These are phyloP conservation scores for Trichosanthes cucumerina DNA, from an alignment of 306 rosid species.

Conservation along the genomic window DNA sequence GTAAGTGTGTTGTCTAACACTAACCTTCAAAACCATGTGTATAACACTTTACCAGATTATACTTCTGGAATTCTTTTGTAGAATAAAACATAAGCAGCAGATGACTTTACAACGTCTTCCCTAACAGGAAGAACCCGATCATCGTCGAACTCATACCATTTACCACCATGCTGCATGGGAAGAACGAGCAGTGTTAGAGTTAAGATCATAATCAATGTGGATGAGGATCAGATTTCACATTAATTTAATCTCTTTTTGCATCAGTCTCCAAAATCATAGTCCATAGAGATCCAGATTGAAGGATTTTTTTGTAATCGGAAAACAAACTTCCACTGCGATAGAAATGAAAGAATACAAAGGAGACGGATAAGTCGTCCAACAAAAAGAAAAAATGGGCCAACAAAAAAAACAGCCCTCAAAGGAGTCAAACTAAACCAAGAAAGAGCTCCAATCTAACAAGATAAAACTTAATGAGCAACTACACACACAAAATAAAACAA, in stretches of 20 bases:
- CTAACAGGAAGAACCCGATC: slow-evolving; percentile 35
- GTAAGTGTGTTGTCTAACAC: background rate
- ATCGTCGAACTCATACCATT: slow-evolving; percentile 80
- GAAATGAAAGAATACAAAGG: background rate
- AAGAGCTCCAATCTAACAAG: background rate
- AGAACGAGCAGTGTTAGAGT: background rate
- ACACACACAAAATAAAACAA: too few species aligned
- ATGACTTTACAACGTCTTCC: slow-evolving; percentile 40
- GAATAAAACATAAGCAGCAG: slow-evolving; percentile 85
- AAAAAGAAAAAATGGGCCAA: background rate
- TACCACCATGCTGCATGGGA: slow-evolving; percentile 42
- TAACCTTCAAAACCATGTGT: slow-evolving; percentile 16
- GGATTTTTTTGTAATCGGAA: background rate
- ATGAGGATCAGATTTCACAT: background rate
- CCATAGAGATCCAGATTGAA: background rate
- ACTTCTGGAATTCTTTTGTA: slow-evolving; percentile 47
- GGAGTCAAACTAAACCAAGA: background rate
- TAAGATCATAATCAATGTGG: background rate
- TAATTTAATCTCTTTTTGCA: background rate
- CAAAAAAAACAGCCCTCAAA: background rate
- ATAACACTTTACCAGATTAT: slow-evolving; percentile 23
- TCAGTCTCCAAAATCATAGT: background rate
- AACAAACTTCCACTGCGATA: too few species aligned
- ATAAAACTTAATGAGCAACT: background rate
- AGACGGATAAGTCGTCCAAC: too few species aligned